Conservation (phyloP, 345 rosid species). For the Hirschfeldia incana region DNA sequence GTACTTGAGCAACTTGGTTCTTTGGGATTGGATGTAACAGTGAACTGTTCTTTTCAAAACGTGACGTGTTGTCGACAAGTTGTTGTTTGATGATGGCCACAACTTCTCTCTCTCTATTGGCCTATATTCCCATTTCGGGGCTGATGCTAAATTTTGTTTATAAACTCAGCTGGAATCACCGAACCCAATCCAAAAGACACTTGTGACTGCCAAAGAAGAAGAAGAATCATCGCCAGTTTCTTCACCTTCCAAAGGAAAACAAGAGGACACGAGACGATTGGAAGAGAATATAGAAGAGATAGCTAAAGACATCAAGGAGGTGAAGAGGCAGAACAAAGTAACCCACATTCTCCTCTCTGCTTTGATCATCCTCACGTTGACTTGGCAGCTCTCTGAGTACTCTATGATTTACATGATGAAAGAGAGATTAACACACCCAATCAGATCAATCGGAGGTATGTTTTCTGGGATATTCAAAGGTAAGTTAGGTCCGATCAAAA, state of each 20-base stretch:
- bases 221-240: slow-evolving; percentile 14
- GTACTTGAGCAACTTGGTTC: neutral
- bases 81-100: neutral
- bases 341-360: slow-evolving; percentile 73
- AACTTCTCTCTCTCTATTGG: neutral
- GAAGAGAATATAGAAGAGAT: slow-evolving; percentile 45
- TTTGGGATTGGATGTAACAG: neutral
- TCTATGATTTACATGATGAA: slow-evolving; percentile 59
- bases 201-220: slow-evolving; percentile 22
- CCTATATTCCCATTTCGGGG: neutral
- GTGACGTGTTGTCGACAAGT: neutral
- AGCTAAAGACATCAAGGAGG: slow-evolving; percentile 54
- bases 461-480: slow-evolving; percentile 46
- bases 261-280: neutral
- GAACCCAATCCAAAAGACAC: slow-evolving; percentile 13
- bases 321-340: slow-evolving; percentile 65
- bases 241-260: slow-evolving; percentile 14
- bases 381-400: slow-evolving; percentile 84
- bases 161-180: slow-evolving; percentile 53
- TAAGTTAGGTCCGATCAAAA: slow-evolving; percentile 21
- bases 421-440: slow-evolving; percentile 61
- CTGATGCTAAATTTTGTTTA: slow-evolving; percentile 1
- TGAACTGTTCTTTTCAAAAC: neutral
- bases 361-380: slow-evolving; percentile 60
- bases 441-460: slow-evolving; percentile 55